Evolutionary conservation across 2,329 filamentous ascomycete species (phyloP), one percentile per base, ranked within the genome.

Genomic region (Colletotrichum agaves): DNA sequence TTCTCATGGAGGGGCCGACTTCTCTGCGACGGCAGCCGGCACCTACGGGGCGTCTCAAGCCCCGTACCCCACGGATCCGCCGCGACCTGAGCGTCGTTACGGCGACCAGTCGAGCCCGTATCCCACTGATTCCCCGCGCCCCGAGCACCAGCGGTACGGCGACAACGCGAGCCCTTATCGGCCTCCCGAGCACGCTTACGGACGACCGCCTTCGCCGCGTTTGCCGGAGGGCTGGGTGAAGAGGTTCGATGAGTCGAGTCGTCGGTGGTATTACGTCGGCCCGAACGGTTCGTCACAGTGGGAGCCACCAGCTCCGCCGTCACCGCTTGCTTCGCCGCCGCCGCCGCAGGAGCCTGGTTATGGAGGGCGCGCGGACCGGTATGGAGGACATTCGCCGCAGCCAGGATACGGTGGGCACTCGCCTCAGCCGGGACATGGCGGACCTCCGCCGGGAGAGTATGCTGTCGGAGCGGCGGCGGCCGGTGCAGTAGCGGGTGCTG

Each of bases 261-360:
- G 86, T 72, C 82, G 85, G 58, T 88, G 84, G 78, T 90, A 83
- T 78, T 90, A 85, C 72, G 79, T 88, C 61, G 85, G 90, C 72
- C 79, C 84, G 39, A 86, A 85, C 11, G 85, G 85, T 15, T 82
- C 82, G 63, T 82, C 85, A 1, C 85, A 88, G 71, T 90, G 87
- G 87, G 85, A 88, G 43, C 75, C 77, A 0, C 78, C 78, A 0
- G 74, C 72, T 50, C 60, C 70, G 44, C 52, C 56, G 4, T 56
- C 55, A 23, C 49, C 56, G 2, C 41, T 56, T 8, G 37, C 61
- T 13, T 64, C 61, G 15, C 65, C 65, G 4, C 65, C 65, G 4
- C 65, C 65, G n/a, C 39, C 62, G 10, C 52, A 13, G 35, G 57
- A 71, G 39, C 65, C 67, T 10, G 61, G 71, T 13, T 61, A 63